A percentile compares a stretch with the other conserved stretches of the same genome.
These are phyloP conservation scores for Mrakia gelida DNA, from an alignment of 768 basidiomycete genomes.

Conservation along the genomic window DNA sequence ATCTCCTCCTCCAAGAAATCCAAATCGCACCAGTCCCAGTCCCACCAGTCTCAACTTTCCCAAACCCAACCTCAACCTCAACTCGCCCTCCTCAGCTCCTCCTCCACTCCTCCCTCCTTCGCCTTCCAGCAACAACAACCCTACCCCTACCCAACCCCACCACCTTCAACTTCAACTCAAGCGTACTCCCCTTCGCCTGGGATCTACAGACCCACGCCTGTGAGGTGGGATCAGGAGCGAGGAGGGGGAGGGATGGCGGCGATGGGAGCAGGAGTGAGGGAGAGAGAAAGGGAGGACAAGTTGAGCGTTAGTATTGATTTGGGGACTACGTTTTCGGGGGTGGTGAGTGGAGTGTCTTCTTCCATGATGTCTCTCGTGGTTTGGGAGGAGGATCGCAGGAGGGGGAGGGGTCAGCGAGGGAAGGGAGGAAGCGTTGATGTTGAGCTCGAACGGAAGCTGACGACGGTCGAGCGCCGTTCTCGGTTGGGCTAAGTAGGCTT, in stretches of 20 bases:
- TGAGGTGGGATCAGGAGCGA: slow-evolving; percentile 9
- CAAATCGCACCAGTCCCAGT: too few relatives aligned
- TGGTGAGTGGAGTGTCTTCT: slow-evolving; percentile 11
- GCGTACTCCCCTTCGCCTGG: background rate
- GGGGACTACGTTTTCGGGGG: slow-evolving; percentile 38
- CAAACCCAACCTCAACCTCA: too few relatives aligned
- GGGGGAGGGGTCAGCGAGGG: too few relatives aligned
- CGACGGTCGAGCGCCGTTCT: background rate
- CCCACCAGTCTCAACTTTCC: too few relatives aligned
- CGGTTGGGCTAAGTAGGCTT: slow-evolving; percentile 56
- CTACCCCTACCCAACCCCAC: slow-evolving; percentile 11
- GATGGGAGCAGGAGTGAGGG: slow-evolving; percentile 2
- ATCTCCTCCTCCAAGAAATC: too few relatives aligned
- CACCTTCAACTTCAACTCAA: slow-evolving; percentile 8
- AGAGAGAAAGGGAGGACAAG: slow-evolving; percentile 15
- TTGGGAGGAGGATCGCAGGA: too few relatives aligned
- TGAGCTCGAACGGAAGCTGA: background rate
- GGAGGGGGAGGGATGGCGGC: background rate
- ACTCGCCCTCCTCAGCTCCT: too few relatives aligned
- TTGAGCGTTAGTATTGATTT: slow-evolving; percentile 35
- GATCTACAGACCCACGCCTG: background rate
- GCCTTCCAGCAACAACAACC: background rate
- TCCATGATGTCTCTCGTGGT: too few relatives aligned
- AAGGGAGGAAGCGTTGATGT: background rate
- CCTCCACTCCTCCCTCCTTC: too few relatives aligned